These are phyloP conservation scores for Trypanosomatidae sp. DNA, from an alignment of 208 protist genomes.

Conservation along the genomic window DNA sequence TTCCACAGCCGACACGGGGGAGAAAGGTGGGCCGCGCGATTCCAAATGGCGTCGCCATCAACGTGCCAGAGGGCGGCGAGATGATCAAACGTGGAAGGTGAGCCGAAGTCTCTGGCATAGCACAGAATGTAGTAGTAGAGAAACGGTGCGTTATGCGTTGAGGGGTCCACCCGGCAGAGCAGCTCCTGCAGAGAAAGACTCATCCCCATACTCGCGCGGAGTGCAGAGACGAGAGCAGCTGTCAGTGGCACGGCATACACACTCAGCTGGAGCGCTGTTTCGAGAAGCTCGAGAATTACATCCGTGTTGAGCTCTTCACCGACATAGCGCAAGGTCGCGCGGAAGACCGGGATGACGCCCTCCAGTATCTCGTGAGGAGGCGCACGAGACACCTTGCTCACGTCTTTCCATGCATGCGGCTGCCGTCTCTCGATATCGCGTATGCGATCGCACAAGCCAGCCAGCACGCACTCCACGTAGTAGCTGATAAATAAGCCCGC, in stretches of 20 bases:
- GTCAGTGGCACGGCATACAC: constrained; percentile 23
- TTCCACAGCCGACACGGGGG: constrained; percentile 75
- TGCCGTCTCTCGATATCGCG: constrained; percentile 5
- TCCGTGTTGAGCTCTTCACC: constrained; percentile 88
- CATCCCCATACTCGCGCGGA: constrained; percentile 20
- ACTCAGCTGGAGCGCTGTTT: constrained; percentile 51
- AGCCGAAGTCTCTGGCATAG: constrained; percentile 59
- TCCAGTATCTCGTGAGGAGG: constrained; percentile 53
- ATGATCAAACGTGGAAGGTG: constrained; percentile 52
- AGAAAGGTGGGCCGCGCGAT: constrained; percentile 38
- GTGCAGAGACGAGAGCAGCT: constrained; percentile 21
- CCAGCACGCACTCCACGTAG: constrained; percentile 66
- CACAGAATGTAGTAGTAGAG: constrained; percentile 79
- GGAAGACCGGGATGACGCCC: constrained; percentile 54
- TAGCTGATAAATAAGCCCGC: constrained; percentile 64
- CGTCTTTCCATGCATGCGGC: neutral
- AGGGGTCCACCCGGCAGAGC: constrained; percentile 48
- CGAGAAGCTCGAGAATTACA: constrained; percentile 68
- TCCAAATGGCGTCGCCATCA: constrained; percentile 42
- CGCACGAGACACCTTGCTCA: neutral
- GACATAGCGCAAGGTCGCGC: constrained; percentile 46
- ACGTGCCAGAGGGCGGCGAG: constrained; percentile 67
- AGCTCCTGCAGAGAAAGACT: constrained; percentile 51
- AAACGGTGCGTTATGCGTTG: constrained; percentile 67
- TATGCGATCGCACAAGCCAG: constrained; percentile 74